These are phyloP conservation scores for Spathaspora girioi DNA, from an alignment of 805 yeast species.

Conservation along the genomic window DNA sequence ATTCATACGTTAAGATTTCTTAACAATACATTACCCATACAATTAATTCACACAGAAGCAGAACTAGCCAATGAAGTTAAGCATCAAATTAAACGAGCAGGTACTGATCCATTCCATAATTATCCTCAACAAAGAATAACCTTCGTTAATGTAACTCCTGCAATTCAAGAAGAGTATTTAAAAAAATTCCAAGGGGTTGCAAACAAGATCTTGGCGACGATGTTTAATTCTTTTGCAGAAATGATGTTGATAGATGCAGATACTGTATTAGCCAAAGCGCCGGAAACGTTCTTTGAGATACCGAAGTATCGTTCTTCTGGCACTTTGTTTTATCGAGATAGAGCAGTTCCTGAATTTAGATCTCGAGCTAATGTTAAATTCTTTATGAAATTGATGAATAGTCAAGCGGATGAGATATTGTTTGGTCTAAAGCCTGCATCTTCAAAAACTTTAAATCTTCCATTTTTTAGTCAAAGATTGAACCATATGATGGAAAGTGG, in stretches of 20 bases:
- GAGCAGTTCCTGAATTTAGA: conserved; percentile 29
- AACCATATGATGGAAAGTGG: conserved; percentile 43
- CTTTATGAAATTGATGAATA: conserved; percentile 46
- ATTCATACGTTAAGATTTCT: conserved; percentile 25
- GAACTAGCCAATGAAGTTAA: conserved; percentile 23
- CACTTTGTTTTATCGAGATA: conserved; percentile 23
- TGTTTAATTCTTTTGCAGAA: conserved; percentile 49
- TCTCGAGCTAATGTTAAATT: conserved; percentile 36
- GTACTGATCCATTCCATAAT: conserved; percentile 10
- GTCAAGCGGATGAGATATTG: conserved; percentile 15
- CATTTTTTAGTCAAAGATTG: conserved; percentile 28
- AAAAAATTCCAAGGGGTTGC: conserved; percentile 40
- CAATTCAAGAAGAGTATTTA: conserved; percentile 16
- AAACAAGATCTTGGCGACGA: conserved; percentile 44
- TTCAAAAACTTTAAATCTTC: conserved; percentile 26
- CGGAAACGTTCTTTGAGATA: conserved; percentile 22
- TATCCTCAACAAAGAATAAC: conserved; percentile 23
- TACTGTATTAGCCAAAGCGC: conserved; percentile 40
- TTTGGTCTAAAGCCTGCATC: conserved; percentile 34
- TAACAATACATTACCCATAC: conserved; percentile 28
- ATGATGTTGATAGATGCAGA: conserved; percentile 54
- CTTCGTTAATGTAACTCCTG: conserved; percentile 24
- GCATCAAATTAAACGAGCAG: conserved; percentile 15
- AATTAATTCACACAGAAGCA: conserved; percentile 21
- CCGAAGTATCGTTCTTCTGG: conserved; percentile 18